Percentiles rank a stretch among this genome's conserved stretches.
phyloP scores from a whole-genome alignment of 331 rosid genomes.

The Rhamnella rubrinervis region DNA sequence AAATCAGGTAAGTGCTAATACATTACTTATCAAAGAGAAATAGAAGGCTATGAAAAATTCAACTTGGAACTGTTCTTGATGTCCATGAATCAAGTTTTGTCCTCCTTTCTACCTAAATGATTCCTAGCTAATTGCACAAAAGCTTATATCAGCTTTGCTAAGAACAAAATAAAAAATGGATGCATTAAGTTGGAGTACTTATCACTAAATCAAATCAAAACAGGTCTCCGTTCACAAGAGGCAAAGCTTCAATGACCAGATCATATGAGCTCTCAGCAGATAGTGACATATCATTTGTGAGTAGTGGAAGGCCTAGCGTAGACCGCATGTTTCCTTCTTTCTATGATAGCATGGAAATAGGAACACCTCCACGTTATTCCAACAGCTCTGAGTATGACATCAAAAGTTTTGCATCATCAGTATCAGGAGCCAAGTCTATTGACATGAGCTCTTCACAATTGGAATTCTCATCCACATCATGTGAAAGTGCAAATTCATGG shows the following conservation, averaged over 20 bases:
- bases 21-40: constrained; percentile 3
- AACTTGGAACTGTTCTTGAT: background rate
- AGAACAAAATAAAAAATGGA: background rate
- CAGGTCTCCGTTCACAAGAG: constrained; percentile 69
- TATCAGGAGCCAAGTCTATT: constrained; percentile 39
- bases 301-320: constrained; percentile 54
- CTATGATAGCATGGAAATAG: constrained; percentile 36
- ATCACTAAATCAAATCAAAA: background rate
- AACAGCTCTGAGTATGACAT: constrained; percentile 42
- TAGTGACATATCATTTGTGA: constrained; percentile 66
- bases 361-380: constrained; percentile 38
- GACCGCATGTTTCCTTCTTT: constrained; percentile 45
- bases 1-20: constrained; percentile 42
- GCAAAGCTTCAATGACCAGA: constrained; percentile 30
- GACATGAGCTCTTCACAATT: constrained; percentile 28
- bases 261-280: constrained; percentile 41
- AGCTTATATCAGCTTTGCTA: background rate
- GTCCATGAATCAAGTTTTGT: too few relatives aligned
- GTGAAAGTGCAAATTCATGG: constrained; percentile 41
- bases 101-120: too few relatives aligned
- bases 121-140: too few relatives aligned
- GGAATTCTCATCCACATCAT: constrained; percentile 35
- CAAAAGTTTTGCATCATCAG: constrained; percentile 41
- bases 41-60: background rate
- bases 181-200: background rate